Evolutionary conservation across 176 grass and related monocot genomes (phyloP).

Genomic region (Eremochloa ophiuroides): DNA sequence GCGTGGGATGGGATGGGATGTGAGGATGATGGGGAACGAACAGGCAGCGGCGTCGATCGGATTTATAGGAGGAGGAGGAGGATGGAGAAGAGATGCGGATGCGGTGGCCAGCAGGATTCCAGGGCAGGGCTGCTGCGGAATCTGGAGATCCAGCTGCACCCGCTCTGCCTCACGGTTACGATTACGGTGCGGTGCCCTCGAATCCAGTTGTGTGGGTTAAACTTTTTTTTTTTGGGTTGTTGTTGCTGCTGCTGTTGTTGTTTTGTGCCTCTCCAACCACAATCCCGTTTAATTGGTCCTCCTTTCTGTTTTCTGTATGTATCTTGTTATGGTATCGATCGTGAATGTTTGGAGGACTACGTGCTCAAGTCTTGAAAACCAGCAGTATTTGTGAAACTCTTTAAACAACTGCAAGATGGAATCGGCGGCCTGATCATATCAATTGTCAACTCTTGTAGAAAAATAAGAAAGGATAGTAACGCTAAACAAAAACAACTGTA

Average conservation of each 20-base stretch:
- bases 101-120: background rate
- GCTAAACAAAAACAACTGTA: no score
- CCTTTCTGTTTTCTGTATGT: no score
- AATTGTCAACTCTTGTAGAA: no score
- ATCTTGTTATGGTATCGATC: background rate
- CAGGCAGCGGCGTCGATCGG: conserved; percentile 3
- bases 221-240: no score
- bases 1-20: background rate
- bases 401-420: no score
- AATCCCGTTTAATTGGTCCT: background rate
- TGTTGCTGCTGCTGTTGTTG: no score
- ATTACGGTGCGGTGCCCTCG: background rate
- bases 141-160: background rate
- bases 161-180: background rate
- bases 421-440: no score
- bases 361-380: background rate
- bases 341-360: background rate
- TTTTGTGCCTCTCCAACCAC: background rate
- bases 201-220: no score
- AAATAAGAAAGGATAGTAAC: no score
- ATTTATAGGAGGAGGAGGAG: conserved; percentile 30
- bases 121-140: background rate
- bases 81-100: no score
- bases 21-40: background rate
- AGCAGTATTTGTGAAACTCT: no score